Percentiles rank a stretch among this genome's conserved stretches.
Evolutionary conservation across 441 rosid species (phyloP).

Genomic region (Aquilaria agallochum): DNA sequence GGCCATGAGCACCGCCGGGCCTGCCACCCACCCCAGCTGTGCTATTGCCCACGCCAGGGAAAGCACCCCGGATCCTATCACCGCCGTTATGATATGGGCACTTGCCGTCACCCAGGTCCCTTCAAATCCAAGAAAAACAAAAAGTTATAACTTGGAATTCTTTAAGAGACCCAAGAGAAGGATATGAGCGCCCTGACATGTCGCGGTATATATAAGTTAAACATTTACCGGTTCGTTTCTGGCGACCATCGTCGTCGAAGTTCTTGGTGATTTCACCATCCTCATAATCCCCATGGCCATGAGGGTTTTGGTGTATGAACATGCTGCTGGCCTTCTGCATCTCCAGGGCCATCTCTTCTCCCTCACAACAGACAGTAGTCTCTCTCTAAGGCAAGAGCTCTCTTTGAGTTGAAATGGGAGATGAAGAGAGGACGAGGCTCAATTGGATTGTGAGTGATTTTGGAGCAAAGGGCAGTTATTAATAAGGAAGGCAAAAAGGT

Average conservation of each 20-base stretch:
- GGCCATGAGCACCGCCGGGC: constrained; percentile 35
- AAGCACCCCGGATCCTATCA: constrained; percentile 60
- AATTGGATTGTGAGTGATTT: too few relatives aligned
- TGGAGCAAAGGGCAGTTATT: background rate
- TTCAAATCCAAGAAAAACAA: constrained; percentile 8
- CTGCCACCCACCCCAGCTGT: constrained; percentile 63
- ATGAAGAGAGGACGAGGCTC: too few relatives aligned
- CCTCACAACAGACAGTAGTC: background rate
- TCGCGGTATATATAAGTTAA: background rate
- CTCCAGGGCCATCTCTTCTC: constrained; percentile 31
- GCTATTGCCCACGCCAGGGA: constrained; percentile 61
- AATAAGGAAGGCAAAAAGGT: background rate
- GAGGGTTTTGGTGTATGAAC: constrained; percentile 35
- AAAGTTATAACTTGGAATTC: background rate
- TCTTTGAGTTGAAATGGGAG: background rate
- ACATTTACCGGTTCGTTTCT: constrained; percentile 48
- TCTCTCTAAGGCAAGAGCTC: background rate
- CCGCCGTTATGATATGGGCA: constrained; percentile 61
- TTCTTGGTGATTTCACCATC: constrained; percentile 29
- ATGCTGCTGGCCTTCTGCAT: constrained; percentile 28
- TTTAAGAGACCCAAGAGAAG: background rate
- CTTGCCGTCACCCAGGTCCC: constrained; percentile 52
- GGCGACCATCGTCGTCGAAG: constrained; percentile 56
- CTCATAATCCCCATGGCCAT: constrained; percentile 21
- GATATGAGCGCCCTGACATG: background rate